A percentile compares a stretch with the other conserved stretches of the same genome.
Conservation (phyloP, 192 early-diverging fungal species). For the Coemansia sp. region DNA sequence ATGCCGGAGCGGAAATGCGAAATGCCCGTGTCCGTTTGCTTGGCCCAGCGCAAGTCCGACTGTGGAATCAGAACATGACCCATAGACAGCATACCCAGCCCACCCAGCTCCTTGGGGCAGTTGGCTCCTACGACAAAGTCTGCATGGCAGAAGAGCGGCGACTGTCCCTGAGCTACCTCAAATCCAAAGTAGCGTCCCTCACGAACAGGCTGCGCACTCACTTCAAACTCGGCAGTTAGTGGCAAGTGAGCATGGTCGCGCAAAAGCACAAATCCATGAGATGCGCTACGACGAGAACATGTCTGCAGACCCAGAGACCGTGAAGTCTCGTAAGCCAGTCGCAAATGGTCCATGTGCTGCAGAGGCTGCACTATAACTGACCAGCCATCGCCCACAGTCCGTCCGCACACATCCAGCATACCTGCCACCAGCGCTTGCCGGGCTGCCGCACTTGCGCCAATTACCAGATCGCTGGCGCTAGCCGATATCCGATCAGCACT, state of each 20-base stretch:
- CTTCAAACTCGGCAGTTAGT: slow-evolving; percentile 19
- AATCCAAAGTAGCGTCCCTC: slow-evolving; percentile 43
- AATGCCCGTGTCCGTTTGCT: slow-evolving; percentile 94
- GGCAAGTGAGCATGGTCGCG: slow-evolving; percentile 7
- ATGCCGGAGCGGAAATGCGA: slow-evolving; percentile 98
- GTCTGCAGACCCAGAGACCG: slow-evolving; percentile 45
- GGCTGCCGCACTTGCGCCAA: slow-evolving; percentile 12
- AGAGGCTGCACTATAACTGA: slow-evolving; percentile 26
- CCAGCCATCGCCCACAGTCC: slow-evolving; percentile 14
- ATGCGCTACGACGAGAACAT: slow-evolving; percentile 17
- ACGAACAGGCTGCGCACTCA: slow-evolving; percentile 16
- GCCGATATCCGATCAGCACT: slow-evolving; percentile 1
- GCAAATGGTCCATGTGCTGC: slow-evolving; percentile 26
- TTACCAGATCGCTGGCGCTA: slow-evolving; percentile 26
- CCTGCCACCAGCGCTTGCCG: slow-evolving; percentile 37
- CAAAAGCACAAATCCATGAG: slow-evolving; percentile 32
- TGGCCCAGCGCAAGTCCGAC: slow-evolving; percentile 93
- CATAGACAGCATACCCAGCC: slow-evolving; percentile 98
- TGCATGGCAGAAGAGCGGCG: slow-evolving; percentile 50
- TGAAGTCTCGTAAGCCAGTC: slow-evolving; percentile 42
- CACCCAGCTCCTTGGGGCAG: slow-evolving; percentile 91
- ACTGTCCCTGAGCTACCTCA: slow-evolving; percentile 42
- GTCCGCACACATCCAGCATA: slow-evolving; percentile 39
- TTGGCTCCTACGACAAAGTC: slow-evolving; percentile 58
- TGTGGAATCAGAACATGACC: slow-evolving; percentile 98